Base-by-base conservation (phyloP, 345 rosid species). In the Dimocarpus longan region DNA sequence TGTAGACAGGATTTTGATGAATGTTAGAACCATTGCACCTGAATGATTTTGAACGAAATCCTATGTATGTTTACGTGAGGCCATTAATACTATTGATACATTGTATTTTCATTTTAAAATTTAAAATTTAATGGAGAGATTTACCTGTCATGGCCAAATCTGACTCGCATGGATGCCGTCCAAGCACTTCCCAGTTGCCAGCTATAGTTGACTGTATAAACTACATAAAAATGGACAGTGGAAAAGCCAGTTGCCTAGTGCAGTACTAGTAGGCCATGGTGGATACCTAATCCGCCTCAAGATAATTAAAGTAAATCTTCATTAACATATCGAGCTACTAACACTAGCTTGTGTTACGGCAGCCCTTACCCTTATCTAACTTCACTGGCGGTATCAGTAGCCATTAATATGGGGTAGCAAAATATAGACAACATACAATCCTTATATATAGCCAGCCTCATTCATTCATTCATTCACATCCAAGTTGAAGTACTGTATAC, bases 391-490 rank as follows among this genome's bases (percentile, higher is more conserved):
- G 79, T 80, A 50, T 80, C 77, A 64, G 68, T 5, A 48, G 66
- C 81, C 87, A 82, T 86, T 84, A 86, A 86, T 86, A 63, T 48
- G 6, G 3, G n/a, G 22, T 4, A 9, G 73, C 57, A 73, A 66
- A 65, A n/a, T 62, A 64, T 54, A 60, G 42, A 50, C 37, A 15
- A 8, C 18, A 5, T 18, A 40, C 22, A 8, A 19, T 10, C 44
- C 5, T 42, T 80, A 78, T 82, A 82, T 70, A 74, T 66, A 80
- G 65, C 72, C 64, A 73, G 52, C 69, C 18, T 52, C 7, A 1
- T 46, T 32, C 22, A 10, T 39, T 78, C 82, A 39, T 37, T 54
- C 5, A 72, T 77, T 76, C 64, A 32, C 80, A 70, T 39, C 71
- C 60, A 15, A 63, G n/a, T 13, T 42, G 66, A 18, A n/a, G 62